Base-by-base conservation (phyloP, 805 yeast genomes). In the Yarrowia hollandica region DNA sequence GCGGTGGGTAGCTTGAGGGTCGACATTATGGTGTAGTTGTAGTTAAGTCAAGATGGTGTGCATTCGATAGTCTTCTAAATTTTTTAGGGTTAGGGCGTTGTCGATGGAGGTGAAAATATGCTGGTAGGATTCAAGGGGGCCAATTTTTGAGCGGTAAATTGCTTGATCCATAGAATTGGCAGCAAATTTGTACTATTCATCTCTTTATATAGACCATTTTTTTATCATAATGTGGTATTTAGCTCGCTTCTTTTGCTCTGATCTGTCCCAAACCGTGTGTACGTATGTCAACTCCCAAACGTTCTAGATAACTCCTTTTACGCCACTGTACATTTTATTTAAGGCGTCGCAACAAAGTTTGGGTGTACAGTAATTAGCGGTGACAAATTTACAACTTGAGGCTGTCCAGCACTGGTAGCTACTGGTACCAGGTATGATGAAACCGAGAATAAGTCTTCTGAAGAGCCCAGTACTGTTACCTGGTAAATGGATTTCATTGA, bases 1-100 rank as follows among this genome's bases (percentile, higher is more conserved):
- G 95, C 96, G 66, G 83, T 84, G 31, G 99, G 99, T 63, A 94
- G 77, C 75, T 88, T 87, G 60, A 94, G 78, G 56, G 31, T 48
- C 55, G 55, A 48, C 55, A 48, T 44, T 44, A 18, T 48, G 28
- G 55, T 48, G 55, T 21, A 48, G 55, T 10, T 33, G 55, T n/a
- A 97, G 89, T 97, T 92, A 92, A 33, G 41, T 44, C 8, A 8
- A 18, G 39, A 6, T 12, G 15, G 9, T 16, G n/a, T 28, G 44
- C 33, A 25, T 35, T 52, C 44, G 44, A 35, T 35, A 52, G 33
- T 19, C 44, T 52, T 52, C 58, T n/a, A 52, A 25, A 19, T 26
- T 35, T 35, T 37, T 19, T n/a, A 52, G 44, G 44, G 55, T 48
- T 48, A 48, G 55, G 55, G 55, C 15, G 37, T 3, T 8, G n/a